These are phyloP conservation scores for Nothopassalora personata DNA, from an alignment of 2,329 filamentous ascomycete genomes.

Conservation along the genomic window DNA sequence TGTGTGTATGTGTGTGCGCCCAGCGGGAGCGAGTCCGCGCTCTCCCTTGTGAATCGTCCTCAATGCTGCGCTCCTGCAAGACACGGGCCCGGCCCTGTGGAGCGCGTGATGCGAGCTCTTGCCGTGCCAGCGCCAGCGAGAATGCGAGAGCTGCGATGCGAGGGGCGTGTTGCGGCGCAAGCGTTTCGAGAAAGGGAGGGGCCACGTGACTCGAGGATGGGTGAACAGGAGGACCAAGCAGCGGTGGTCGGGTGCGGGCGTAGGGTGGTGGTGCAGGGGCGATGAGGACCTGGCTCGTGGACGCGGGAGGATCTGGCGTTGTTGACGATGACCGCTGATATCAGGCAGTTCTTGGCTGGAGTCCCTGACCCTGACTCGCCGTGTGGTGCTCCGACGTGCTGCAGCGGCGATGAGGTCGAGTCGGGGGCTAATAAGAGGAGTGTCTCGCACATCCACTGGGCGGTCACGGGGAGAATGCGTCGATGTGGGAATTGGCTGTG, in stretches of 20 bases:
- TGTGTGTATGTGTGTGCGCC: conserved; percentile 7
- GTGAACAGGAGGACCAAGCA: neutral
- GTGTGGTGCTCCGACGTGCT: neutral
- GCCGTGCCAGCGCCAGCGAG: neutral
- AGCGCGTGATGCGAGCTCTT: conserved; percentile 11
- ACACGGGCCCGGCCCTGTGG: conserved; percentile 23
- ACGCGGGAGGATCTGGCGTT: neutral
- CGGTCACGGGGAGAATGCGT: neutral
- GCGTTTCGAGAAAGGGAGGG: neutral
- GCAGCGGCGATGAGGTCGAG: neutral
- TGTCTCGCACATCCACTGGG: neutral
- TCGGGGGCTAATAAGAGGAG: neutral
- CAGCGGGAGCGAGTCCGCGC: conserved; percentile 9
- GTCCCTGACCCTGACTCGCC: neutral
- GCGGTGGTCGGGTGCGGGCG: neutral
- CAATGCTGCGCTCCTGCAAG: conserved; percentile 29
- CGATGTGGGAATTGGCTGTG: neutral
- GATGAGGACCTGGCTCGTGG: neutral
- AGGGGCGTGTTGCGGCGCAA: neutral
- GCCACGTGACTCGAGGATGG: conserved; percentile 6
- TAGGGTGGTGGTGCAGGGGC: neutral
- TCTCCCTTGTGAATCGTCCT: neutral
- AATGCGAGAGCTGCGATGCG: neutral
- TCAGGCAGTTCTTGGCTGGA: neutral
- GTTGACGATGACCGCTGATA: neutral